Percentiles rank a stretch among this genome's conserved stretches.
phyloP scores from a whole-genome alignment of 805 yeast species.

The Candida ovalis region DNA sequence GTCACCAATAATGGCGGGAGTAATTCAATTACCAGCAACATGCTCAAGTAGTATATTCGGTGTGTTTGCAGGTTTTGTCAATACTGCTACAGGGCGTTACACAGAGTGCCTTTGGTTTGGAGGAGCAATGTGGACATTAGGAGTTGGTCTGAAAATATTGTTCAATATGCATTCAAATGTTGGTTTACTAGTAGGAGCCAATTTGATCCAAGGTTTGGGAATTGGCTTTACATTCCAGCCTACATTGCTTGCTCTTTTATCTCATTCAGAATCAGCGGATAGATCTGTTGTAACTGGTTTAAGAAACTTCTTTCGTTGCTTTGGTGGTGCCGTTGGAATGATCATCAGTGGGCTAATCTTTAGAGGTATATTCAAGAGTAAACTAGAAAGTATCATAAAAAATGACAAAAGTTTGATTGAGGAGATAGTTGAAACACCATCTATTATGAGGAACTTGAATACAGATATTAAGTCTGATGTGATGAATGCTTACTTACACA shows the following conservation, averaged over 20 bases:
- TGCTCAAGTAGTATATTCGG: slow-evolving; percentile 31
- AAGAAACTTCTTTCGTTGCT: slow-evolving; percentile 48
- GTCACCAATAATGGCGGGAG: slow-evolving; percentile 37
- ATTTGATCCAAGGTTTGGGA: slow-evolving; percentile 37
- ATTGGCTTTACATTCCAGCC: slow-evolving; percentile 50
- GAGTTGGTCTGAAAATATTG: slow-evolving; percentile 35
- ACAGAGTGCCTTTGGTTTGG: slow-evolving; percentile 25
- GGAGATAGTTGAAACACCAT: slow-evolving; percentile 3
- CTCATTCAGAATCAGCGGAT: slow-evolving; percentile 43
- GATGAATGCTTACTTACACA: slow-evolving; percentile 8
- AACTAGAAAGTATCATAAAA: neutral
- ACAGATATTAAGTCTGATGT: slow-evolving; percentile 1
- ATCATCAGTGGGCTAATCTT: slow-evolving; percentile 22
- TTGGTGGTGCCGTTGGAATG: slow-evolving; percentile 55
- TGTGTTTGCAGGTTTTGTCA: slow-evolving; percentile 39
- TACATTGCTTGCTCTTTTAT: slow-evolving; percentile 46
- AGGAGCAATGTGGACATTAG: slow-evolving; percentile 37
- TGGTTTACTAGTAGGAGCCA: slow-evolving; percentile 33
- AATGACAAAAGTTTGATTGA: neutral
- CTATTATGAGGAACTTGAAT: slow-evolving; percentile 1
- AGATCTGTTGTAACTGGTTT: slow-evolving; percentile 52
- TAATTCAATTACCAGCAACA: slow-evolving; percentile 39
- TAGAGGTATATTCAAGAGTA: slow-evolving; percentile 7
- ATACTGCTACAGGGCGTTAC: slow-evolving; percentile 39
- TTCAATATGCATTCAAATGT: slow-evolving; percentile 27